These are phyloP conservation scores for Chrysosporium queenslandicum DNA, from an alignment of 2,329 filamentous ascomycete species.

Conservation along the genomic window DNA sequence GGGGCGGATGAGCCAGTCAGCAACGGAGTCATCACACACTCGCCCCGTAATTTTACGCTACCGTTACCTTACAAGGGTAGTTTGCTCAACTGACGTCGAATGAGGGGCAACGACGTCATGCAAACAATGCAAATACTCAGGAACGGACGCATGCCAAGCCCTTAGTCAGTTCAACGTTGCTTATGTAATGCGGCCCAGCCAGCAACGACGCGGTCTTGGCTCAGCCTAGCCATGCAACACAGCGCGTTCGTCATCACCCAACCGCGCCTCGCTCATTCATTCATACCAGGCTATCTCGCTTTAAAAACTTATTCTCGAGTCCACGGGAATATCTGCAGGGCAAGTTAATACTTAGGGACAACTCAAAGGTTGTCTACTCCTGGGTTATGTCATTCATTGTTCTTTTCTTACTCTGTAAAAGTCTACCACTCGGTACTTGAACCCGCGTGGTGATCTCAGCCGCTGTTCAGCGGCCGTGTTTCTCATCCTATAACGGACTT, in stretches of 20 bases:
- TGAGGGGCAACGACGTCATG: slow-evolving; percentile 8
- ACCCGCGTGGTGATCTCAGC: too few relatives aligned
- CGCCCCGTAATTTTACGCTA: background rate
- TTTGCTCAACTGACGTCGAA: background rate
- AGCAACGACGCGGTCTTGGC: background rate
- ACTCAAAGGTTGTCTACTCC: too few relatives aligned
- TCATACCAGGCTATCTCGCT: too few relatives aligned
- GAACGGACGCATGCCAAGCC: slow-evolving; percentile 10
- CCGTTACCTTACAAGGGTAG: background rate
- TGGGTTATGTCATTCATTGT: too few relatives aligned
- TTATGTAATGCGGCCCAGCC: background rate
- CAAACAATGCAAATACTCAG: slow-evolving; percentile 12
- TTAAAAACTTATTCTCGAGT: too few relatives aligned
- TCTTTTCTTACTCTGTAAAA: too few relatives aligned
- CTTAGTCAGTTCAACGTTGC: background rate
- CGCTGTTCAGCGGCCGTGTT: too few relatives aligned
- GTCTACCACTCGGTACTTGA: too few relatives aligned
- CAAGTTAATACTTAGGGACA: too few relatives aligned
- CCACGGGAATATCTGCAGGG: too few relatives aligned
- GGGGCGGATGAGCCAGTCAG: slow-evolving; percentile 10
- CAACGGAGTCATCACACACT: background rate
- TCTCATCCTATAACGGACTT: too few relatives aligned
- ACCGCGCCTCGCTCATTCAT: too few relatives aligned
- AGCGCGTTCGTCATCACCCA: background rate
- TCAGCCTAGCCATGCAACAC: background rate